These are phyloP conservation scores for Blastosporella zonata DNA, from an alignment of 1,284 basidiomycete genomes.

Conservation along the genomic window DNA sequence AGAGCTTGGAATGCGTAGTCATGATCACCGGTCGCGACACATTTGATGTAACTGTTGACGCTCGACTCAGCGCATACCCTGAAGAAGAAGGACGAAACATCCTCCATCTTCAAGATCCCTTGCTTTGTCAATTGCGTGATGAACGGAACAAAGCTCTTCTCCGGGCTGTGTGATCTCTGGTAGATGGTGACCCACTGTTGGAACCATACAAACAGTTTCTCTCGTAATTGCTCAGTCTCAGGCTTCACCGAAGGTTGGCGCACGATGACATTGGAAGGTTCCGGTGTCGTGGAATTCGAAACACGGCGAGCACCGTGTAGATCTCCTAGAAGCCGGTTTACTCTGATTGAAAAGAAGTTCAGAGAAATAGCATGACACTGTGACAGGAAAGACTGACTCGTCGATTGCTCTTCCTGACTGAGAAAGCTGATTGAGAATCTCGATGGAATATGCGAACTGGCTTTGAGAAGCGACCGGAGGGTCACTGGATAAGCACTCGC, in stretches of 20 bases:
- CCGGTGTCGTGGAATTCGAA: slow-evolving; percentile 33
- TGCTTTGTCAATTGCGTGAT: slow-evolving; percentile 96
- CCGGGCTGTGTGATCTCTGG: slow-evolving; percentile 85
- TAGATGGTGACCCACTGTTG: slow-evolving; percentile 96
- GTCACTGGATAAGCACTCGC: slow-evolving; percentile 81
- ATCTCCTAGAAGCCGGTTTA: slow-evolving; percentile 66
- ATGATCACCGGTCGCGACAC: slow-evolving; percentile 74
- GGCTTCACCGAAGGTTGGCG: slow-evolving; percentile 57
- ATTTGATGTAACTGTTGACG: slow-evolving; percentile 89
- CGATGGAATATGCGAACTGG: slow-evolving; percentile 82
- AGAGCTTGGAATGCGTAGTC: slow-evolving; percentile 86
- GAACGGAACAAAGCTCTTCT: slow-evolving; percentile 97
- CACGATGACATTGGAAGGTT: slow-evolving; percentile 25
- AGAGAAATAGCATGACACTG: slow-evolving; percentile 1
- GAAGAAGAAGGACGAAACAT: slow-evolving; percentile 97
- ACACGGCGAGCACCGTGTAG: slow-evolving; percentile 59
- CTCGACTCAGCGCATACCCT: slow-evolving; percentile 95
- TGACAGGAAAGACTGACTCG: slow-evolving; percentile 49
- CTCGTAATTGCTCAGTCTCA: slow-evolving; percentile 68
- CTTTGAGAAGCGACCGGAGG: slow-evolving; percentile 77
- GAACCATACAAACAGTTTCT: slow-evolving; percentile 74
- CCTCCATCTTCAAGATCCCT: slow-evolving; percentile 95
- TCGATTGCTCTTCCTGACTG: slow-evolving; percentile 78
- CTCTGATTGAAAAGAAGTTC: slow-evolving; percentile 24
- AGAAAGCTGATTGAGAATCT: slow-evolving; percentile 74